Base-by-base conservation (phyloP, 306 rosid genomes). In the Cucumis sativus region DNA sequence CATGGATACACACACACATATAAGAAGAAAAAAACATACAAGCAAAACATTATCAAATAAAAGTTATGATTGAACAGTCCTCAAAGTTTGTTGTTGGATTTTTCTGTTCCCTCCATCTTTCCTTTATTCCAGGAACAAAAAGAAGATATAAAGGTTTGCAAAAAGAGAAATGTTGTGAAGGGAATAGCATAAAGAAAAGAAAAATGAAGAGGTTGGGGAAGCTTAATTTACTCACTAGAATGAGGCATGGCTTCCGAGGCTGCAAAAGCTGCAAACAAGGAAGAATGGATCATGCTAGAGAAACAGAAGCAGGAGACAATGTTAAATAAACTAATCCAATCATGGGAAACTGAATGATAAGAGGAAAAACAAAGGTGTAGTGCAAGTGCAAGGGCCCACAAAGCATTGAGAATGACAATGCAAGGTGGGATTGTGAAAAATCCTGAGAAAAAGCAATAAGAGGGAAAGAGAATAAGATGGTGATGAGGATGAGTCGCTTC, bases 361-460 rank as follows among this genome's bases (percentile, higher is more conserved):
- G 8, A 11, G 60, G 59, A 49, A 51, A 30, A 71, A 49, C 16
- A 30, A 71, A 52, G 1, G 4, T 41, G 74, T 56, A 74, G 84
- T 81, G 88, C 77, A 75, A 79, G 85, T 43, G 75, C 16, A 51
- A 45, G 93, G 94, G 90, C 41, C 88, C 94, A 91, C 90, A 66
- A 12, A 66, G 74, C 89, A 77, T 69, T 77, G 18, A 66, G 39
- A 65, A 78, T 47, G 73, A 56, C 70, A 80, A 33, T 76, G 49
- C 47, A 67, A 67, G 30, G 51, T 39, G 51, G 28, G 51, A 65
- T 65, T 37, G 16, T 16, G 49, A 65, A 37, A 62, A 62, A 62
- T 61, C 39, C 47, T 64, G 23, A 64, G 45, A 64, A 66, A 60
- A 64, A 64, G 70, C 40, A 61, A 60, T 25, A 33, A 28, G 47